Conservation (phyloP, 768 basidiomycete genomes). For the Goffeauzyma gilvescens region DNA sequence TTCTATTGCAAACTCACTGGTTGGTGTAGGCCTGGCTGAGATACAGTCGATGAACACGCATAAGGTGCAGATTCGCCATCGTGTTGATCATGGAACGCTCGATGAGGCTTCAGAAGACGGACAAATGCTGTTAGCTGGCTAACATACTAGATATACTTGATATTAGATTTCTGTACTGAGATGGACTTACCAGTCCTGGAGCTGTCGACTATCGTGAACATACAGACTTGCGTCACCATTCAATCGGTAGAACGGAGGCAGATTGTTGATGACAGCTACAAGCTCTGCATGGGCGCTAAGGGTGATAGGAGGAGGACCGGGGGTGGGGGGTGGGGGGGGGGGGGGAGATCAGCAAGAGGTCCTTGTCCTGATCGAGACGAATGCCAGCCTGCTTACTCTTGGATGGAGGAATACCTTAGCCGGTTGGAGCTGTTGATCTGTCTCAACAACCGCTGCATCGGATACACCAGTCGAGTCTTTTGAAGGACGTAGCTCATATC, state of each 20-base stretch:
- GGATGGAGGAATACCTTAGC: constrained; percentile 3
- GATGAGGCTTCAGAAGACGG: not conserved
- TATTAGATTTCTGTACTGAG: not conserved
- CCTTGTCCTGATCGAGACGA: too few relatives aligned
- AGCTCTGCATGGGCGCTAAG: constrained; percentile 5
- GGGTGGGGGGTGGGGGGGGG: too few relatives aligned
- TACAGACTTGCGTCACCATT: not conserved
- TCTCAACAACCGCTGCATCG: not conserved
- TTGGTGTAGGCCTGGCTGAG: constrained; percentile 3
- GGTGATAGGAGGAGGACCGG: not conserved
- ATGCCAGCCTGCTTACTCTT: constrained; percentile 5
- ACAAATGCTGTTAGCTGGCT: not conserved
- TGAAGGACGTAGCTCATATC: constrained; percentile 3
- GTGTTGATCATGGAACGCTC: constrained; percentile 2
- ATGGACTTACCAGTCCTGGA: not conserved
- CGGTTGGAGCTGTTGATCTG: constrained; percentile 2
- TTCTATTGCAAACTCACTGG: too few relatives aligned
- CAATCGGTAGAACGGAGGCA: constrained; percentile 4
- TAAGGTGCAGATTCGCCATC: constrained; percentile 1
- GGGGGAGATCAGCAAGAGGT: too few relatives aligned
- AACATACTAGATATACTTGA: not conserved
- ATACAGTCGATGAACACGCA: constrained; percentile 6
- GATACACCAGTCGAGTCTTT: constrained; percentile 3
- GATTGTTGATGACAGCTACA: not conserved
- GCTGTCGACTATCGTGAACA: not conserved